Base-by-base conservation (phyloP, 2,329 filamentous ascomycete species). In the Curvularia verruculosa region DNA sequence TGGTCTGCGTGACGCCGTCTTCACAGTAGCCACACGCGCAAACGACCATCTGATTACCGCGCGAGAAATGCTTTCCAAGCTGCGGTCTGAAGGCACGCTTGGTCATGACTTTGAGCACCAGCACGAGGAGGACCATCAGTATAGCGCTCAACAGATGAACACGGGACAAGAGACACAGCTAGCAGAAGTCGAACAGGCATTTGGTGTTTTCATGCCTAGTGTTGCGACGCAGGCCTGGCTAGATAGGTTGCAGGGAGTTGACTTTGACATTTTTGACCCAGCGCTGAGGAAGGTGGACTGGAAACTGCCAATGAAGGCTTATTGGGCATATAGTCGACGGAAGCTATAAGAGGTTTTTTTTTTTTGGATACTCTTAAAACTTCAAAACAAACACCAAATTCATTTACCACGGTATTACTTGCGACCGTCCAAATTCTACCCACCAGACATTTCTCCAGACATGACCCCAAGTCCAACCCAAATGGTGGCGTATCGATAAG, bases 21-120 rank as follows among this genome's bases (percentile, higher is more conserved):
- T 98, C 77, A 84, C 87, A 3, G 91, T 99, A 13, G 95, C 95
- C 0, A 99, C 95, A 0, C 86, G 94, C 36, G 95, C 95, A 6
- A 96, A 96, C 71, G 95, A 99, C 74, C 95, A 99, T 77, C 81
- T 99, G 31, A 96, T 97, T 65, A 98, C 94, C 0, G 94, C 90
- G 1, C 83, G 92, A 57, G 91, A 96, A 74, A 96, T 99, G 92
- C 77, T 98, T 58, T 88, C 87, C 70, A 91, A 90, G 68, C 79
- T 96, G 19, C 86, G 86, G 52, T 87, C 86, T 3, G 91, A 92
- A 1, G 79, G 89, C 65, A 87, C 87, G 47, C 85, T 91, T 0
- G 91, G 89, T 0, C 94, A 97, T 73, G 91, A 91, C 5, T 97
- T 94, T 74, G 94, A 98, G 77, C 91, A 97, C 71, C 84, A 89